Evolutionary conservation across 2,329 filamentous ascomycete genomes (phyloP).

Genomic region (Aspergillus proliferans): DNA sequence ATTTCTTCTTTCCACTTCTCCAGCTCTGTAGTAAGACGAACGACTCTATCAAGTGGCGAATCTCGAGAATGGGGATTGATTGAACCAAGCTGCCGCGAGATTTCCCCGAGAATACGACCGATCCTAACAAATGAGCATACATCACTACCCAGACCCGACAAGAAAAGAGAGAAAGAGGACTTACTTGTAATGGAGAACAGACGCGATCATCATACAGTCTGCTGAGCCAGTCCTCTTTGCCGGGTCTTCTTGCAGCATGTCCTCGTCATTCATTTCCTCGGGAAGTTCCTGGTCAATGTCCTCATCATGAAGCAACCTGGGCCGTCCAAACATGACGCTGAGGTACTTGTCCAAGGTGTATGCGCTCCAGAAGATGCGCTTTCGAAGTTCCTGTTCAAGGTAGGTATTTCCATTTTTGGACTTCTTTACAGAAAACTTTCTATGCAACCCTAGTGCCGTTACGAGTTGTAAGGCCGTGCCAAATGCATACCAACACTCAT

Average conservation of each 20-base stretch:
- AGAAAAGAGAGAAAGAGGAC: constrained; percentile 1
- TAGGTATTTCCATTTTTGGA: constrained; percentile 25
- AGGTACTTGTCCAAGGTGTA: constrained; percentile 60
- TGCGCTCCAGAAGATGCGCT: constrained; percentile 57
- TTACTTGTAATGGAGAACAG: constrained; percentile 33
- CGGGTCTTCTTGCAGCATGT: constrained; percentile 44
- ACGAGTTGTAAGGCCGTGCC: constrained; percentile 52
- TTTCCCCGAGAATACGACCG: constrained; percentile 45
- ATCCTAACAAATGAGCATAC: constrained; percentile 26
- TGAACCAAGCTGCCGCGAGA: constrained; percentile 42
- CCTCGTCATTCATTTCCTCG: constrained; percentile 50
- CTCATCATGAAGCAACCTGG: constrained; percentile 56
- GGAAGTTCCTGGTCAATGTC: constrained; percentile 60
- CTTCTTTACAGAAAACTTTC: constrained; percentile 23
- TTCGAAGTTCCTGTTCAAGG: constrained; percentile 47
- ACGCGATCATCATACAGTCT: constrained; percentile 36
- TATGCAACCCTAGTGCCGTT: constrained; percentile 39
- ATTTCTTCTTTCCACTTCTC: constrained; percentile 33
- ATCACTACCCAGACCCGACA: background rate
- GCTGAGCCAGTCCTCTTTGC: constrained; percentile 26
- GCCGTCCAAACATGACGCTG: constrained; percentile 57
- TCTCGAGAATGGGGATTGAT: constrained; percentile 25
- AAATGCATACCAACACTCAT: constrained; percentile 57
- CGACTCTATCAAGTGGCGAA: constrained; percentile 27
- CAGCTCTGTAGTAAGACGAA: constrained; percentile 28